Evolutionary conservation across 2,329 filamentous ascomycete genomes (phyloP).

Genomic region (Byssoonygena ceratinophila): DNA sequence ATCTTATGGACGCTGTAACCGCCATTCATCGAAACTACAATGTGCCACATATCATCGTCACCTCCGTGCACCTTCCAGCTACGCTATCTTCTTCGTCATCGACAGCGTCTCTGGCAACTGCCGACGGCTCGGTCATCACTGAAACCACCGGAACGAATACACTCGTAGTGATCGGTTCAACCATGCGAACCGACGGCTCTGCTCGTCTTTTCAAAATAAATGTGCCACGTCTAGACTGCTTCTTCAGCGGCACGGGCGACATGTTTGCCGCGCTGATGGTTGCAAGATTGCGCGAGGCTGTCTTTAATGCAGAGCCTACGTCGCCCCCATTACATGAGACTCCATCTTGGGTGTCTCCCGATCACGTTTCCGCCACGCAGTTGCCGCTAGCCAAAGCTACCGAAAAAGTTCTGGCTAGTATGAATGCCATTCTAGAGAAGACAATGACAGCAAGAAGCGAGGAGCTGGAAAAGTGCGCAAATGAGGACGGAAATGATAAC

Average conservation of each 20-base stretch:
- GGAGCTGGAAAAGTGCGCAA: constrained; percentile 42
- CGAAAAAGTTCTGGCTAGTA: constrained; percentile 80
- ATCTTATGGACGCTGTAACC: constrained; percentile 62
- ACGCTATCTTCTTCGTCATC: constrained; percentile 36
- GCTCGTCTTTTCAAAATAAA: constrained; percentile 81
- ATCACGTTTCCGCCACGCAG: constrained; percentile 57
- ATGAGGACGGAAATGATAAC: constrained; percentile 17
- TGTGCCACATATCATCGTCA: constrained; percentile 84
- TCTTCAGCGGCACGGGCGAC: constrained; percentile 93
- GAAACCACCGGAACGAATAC: constrained; percentile 32
- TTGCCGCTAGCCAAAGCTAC: constrained; percentile 73
- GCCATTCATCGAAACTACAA: constrained; percentile 64
- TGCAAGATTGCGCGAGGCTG: constrained; percentile 75
- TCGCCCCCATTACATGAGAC: constrained; percentile 40
- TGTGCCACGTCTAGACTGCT: constrained; percentile 78
- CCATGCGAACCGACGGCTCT: constrained; percentile 49
- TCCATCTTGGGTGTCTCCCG: constrained; percentile 64
- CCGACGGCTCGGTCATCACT: constrained; percentile 11
- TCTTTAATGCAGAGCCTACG: constrained; percentile 38
- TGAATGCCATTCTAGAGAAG: constrained; percentile 71
- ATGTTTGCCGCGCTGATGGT: constrained; percentile 95
- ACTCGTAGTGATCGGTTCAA: constrained; percentile 68
- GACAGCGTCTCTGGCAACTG: constrained; percentile 22
- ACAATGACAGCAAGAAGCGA: constrained; percentile 56
- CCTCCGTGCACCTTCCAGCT: constrained; percentile 63